Evolutionary conservation across 768 basidiomycete species (phyloP), one percentile per base, ranked within the genome.

Genomic region (Leccinum pellstonianum): DNA sequence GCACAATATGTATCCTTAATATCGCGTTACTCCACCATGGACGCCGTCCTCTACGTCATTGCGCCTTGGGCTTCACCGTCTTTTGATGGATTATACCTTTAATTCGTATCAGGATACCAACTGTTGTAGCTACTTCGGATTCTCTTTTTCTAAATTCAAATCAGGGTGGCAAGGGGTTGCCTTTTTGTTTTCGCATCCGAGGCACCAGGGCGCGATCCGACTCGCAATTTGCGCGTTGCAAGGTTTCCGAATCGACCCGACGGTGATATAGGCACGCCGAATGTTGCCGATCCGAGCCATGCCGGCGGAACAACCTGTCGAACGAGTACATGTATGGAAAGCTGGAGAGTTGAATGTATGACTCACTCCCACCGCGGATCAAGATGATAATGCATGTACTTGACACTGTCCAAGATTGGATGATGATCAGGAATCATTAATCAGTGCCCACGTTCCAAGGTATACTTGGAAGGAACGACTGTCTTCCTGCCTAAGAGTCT

Each of bases 131-230:
- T 55, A 65, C 51, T 46, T 50, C 46, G 46, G 54, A 29, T 15
- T 35, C 12, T 54, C 25, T 19, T 19, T 43, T n/a, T 11, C 10
- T 2, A 19, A 43, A 43, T 43, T 11, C 5, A 27, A 27, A 43
- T 56, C 15, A 31, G 63, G 35, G 57, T 59, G 63, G 63, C 66
- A 68, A 56, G 66, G 63, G 56, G 60, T 68, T 68, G 66, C 64
- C 49, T 38, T 51, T 46, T 50, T n/a, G 17, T 21, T 29, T 29
- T 6, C 35, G 6, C 31, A 9, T 19, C 29, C 17, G 15, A 49
- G 8, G 12, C 23, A 23, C 25, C 23, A 25, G n/a, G 48, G 48
- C 11, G 47, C 21, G 49, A 21, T 47, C n/a, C 15, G 49, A 54
- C 27, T 15, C 25, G 5, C 50, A 43, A 43, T n/a, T 37, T 2